phyloP scores from a whole-genome alignment of 768 basidiomycete genomes.

The Psilocybe sp. region DNA sequence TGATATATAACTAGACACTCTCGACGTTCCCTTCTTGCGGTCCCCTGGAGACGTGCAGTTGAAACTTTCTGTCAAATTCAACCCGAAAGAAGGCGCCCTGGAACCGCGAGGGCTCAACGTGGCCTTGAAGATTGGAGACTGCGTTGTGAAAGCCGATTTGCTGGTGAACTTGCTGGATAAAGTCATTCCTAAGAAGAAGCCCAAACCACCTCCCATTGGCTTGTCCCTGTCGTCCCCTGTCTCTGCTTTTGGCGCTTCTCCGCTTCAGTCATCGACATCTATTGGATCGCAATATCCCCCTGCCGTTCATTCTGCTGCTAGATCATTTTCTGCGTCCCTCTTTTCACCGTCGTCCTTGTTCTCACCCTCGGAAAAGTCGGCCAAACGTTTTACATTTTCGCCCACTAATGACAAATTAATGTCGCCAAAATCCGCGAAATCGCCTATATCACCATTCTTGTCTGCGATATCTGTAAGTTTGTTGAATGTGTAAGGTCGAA shows the following conservation, averaged over 20 bases:
- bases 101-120: conserved; percentile 52
- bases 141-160: conserved; percentile 47
- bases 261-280: conserved; percentile 15
- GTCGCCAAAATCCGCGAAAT: conserved; percentile 23
- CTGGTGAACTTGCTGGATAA: conserved; percentile 29
- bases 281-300: conserved; percentile 15
- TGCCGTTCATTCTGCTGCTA: conserved; percentile 21
- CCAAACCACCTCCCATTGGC: conserved; percentile 1
- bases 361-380: conserved; percentile 15
- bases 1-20: conserved; percentile 9
- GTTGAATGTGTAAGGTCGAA: neutral
- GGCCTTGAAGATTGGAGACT: conserved; percentile 42
- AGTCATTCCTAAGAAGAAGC: conserved; percentile 14
- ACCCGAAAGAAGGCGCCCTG: conserved; percentile 52
- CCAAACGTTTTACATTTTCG: conserved; percentile 14
- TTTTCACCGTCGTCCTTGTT: conserved; percentile 24
- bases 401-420: conserved; percentile 15
- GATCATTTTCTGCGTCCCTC: conserved; percentile 24
- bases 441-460: conserved; percentile 37
- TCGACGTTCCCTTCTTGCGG: conserved; percentile 37
- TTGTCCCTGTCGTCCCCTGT: conserved; percentile 3
- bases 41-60: conserved; percentile 45
- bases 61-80: conserved; percentile 49
- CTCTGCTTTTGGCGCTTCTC: conserved; percentile 11
- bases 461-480: conserved; percentile 41